Evolutionary conservation across 2,329 filamentous ascomycete genomes (phyloP), one percentile per base, ranked within the genome.

Genomic region (Nothomitra cinnamomea): DNA sequence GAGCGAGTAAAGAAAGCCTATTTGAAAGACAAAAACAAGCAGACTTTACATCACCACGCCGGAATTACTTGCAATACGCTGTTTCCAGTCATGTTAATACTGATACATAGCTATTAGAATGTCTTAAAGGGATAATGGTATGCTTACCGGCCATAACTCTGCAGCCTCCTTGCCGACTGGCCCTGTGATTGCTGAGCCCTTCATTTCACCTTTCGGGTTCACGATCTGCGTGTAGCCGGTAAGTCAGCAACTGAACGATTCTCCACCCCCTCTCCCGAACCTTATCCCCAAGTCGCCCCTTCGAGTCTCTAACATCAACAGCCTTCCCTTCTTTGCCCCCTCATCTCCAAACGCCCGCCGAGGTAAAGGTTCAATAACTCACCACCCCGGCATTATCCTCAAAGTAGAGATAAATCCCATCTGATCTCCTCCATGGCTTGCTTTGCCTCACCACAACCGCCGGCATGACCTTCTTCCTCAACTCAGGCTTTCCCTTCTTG

Each of bases 161-260:
- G 92, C 92, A 71, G 92, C 92, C 79, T 98, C 92, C 85, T 98
- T 98, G 74, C 90, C 92, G 70, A 98, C 90, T 66, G 92, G 92
- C 65, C 92, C 92, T 66, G 92, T 98, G 72, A 98, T 98, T 72
- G 92, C 92, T 62, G 88, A 95, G 70, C 92, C 92, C 85, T 98
- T 98, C 92, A 98, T 98, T 79, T 98, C 92, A 77, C 92, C 92
- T 86, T 98, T 98, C 75, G 90, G 88, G 81, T 98, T 98, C 80
- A 98, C 92, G 69, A 98, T 98, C 86, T 92, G 68, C 54, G 53
- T 38, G 52, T 54, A 40, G 22, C 17, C 0, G 1, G 15, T 17
- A 35, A 21, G 64, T 76, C 62, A 75, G 71, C 62, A 55, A 22
- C 35, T 12, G 32, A 7, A 22, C 10, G 13, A 52, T n/a, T 17